These are phyloP conservation scores for Blastobotrys ciferrii DNA, from an alignment of 1,139 yeast species.

Conservation along the genomic window DNA sequence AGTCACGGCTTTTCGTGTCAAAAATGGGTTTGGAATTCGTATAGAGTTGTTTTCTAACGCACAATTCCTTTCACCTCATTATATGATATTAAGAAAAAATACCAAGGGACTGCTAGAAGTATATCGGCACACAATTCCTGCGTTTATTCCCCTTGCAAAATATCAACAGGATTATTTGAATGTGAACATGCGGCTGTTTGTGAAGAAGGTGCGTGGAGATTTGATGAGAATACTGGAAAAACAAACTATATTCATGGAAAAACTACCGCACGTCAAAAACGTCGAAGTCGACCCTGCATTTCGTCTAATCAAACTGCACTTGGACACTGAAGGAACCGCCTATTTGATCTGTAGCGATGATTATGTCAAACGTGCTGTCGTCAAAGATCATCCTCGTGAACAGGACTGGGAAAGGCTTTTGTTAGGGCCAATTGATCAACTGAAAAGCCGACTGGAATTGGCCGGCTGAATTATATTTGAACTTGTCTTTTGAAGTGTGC, in stretches of 20 bases:
- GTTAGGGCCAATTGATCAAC: slow-evolving; percentile 15
- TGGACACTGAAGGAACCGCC: slow-evolving; percentile 15
- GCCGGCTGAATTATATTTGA: neutral
- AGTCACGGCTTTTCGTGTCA: slow-evolving; percentile 26
- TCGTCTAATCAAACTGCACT: slow-evolving; percentile 21
- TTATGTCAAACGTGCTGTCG: slow-evolving; percentile 15
- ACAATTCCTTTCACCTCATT: slow-evolving; percentile 26
- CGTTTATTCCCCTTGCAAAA: slow-evolving; percentile 23
- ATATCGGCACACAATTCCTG: slow-evolving; percentile 29
- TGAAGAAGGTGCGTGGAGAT: slow-evolving; percentile 18
- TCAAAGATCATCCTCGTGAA: neutral
- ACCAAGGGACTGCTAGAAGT: slow-evolving; percentile 19
- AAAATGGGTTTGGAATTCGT: slow-evolving; percentile 27
- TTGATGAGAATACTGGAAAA: slow-evolving; percentile 9
- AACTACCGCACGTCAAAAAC: slow-evolving; percentile 15
- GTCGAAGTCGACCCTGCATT: slow-evolving; percentile 23
- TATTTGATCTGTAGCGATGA: slow-evolving; percentile 19
- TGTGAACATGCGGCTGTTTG: slow-evolving; percentile 21
- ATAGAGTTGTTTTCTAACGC: slow-evolving; percentile 23
- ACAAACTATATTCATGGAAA: slow-evolving; percentile 12
- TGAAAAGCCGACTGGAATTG: slow-evolving; percentile 13
- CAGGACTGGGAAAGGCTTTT: slow-evolving; percentile 9
- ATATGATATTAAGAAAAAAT: slow-evolving; percentile 22
- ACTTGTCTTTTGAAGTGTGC: neutral
- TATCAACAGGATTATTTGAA: slow-evolving; percentile 21